Base-by-base conservation (phyloP, 2,329 filamentous ascomycete genomes). In the Apiospora marii region DNA sequence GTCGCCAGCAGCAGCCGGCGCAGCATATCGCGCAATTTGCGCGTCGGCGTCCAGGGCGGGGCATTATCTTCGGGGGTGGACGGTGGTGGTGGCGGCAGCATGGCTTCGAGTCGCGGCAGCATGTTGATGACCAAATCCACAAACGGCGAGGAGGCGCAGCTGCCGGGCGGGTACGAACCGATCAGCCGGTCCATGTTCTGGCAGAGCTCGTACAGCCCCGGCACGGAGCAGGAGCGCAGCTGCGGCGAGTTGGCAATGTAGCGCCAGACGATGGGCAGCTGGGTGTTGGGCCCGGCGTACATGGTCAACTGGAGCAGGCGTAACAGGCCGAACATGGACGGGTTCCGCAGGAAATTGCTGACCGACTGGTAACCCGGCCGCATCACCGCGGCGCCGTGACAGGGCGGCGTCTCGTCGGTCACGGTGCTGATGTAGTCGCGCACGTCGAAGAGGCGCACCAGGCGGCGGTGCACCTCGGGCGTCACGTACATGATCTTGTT, bases 401-500 rank as follows among this genome's bases (percentile, higher is more conserved):
- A n/a, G 22, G n/a, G 34, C 16, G 34, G 58, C 22, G 34, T n/a
- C 34, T n/a, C 58, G 34, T 41, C 58, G 30, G 19, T 16, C 22
- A 64, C 3, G 34, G 58, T 24, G 34, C 58, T 64, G 19, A 30
- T 19, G 34, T 41, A 64, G 19, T 64, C 58, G 58, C n/a, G 13
- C 58, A 64, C 58, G 19, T 64, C 19, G 22, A 64, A 64, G 22
- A 41, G 30, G 8, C 34, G 58, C 34, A 64, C 58, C 10, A 64
- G 10, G 1, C 10, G 8, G 8, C 58, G 34, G 19, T 64, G 34
- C 19, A 64, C 58, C 58, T 64, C 58, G 58, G 58, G 58, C 34
- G 58, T 64, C 30, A 64, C 30, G 19, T 64, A 64, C 58, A 64
- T 64, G 34, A 41, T 64, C 58, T 24, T 41, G 19, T 37, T 41